Evolutionary conservation across 1,284 basidiomycete genomes (phyloP).

Genomic region (Malassezia arunalokei): DNA sequence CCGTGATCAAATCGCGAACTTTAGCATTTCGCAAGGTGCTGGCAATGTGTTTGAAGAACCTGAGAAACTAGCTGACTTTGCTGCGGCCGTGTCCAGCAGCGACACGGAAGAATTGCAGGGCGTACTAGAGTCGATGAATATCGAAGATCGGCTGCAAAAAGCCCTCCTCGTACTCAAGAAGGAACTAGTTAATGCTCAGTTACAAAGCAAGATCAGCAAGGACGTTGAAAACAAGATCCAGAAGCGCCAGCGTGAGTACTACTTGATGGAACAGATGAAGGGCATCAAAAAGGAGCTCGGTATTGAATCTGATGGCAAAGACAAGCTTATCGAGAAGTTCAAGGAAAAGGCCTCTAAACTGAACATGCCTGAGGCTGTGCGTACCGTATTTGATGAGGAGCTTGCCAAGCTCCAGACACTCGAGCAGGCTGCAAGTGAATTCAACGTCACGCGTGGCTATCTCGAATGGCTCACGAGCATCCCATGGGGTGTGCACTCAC

Average conservation of each 20-base stretch:
- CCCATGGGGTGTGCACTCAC: constrained; percentile 89
- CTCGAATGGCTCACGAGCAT: constrained; percentile 58
- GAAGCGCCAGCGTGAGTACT: constrained; percentile 92
- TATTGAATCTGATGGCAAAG: constrained; percentile 93
- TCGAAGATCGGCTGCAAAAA: constrained; percentile 82
- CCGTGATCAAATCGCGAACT: constrained; percentile 94
- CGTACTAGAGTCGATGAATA: constrained; percentile 72
- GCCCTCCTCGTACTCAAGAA: constrained; percentile 88
- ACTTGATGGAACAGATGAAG: constrained; percentile 95
- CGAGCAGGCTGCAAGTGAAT: constrained; percentile 75
- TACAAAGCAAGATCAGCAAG: constrained; percentile 83
- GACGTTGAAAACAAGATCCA: constrained; percentile 95
- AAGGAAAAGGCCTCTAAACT: constrained; percentile 71
- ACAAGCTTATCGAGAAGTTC: constrained; percentile 92
- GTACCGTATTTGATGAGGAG: constrained; percentile 95
- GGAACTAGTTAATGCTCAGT: constrained; percentile 90
- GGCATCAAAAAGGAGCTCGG: constrained; percentile 98
- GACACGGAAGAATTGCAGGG: constrained; percentile 84
- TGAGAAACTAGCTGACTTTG: constrained; percentile 94
- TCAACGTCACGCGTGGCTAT: constrained; percentile 58
- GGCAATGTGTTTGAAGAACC: constrained; percentile 98
- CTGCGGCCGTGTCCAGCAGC: constrained; percentile 84
- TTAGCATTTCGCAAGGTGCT: constrained; percentile 84
- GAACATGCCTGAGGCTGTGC: constrained; percentile 83
- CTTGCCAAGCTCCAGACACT: constrained; percentile 78